Percentiles rank a stretch among this genome's conserved stretches.
Evolutionary conservation across 192 early-diverging fungal genomes (phyloP).

Genomic region (Coemansia erecta): DNA sequence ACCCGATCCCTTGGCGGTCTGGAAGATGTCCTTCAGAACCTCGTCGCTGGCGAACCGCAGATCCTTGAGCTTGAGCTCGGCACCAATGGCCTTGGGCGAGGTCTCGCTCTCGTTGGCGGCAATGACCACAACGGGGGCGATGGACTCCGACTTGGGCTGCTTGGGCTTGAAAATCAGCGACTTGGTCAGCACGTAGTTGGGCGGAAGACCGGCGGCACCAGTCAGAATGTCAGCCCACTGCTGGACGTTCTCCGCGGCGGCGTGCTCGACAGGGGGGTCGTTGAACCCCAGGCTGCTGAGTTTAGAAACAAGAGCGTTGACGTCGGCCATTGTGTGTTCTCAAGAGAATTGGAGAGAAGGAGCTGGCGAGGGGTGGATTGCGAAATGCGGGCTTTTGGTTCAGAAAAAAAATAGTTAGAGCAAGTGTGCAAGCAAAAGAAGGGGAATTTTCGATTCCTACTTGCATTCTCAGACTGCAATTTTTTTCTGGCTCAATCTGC

Average conservation of each 20-base stretch:
- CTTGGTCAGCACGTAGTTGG: slow-evolving; percentile 57
- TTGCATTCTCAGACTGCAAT: too few relatives aligned
- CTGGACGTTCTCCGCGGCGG: slow-evolving; percentile 56
- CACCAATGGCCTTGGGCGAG: slow-evolving; percentile 53
- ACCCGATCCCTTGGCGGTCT: slow-evolving; percentile 61
- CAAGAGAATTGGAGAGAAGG: neutral
- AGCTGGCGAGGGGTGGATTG: neutral
- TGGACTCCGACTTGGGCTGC: slow-evolving; percentile 61
- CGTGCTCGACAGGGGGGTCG: slow-evolving; percentile 54
- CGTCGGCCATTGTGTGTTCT: slow-evolving; percentile 28
- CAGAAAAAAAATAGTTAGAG: neutral
- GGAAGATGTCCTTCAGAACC: slow-evolving; percentile 57
- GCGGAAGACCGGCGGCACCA: slow-evolving; percentile 24
- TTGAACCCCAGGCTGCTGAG: slow-evolving; percentile 38
- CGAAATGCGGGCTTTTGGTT: neutral
- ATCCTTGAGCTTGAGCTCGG: slow-evolving; percentile 65
- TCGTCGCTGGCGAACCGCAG: slow-evolving; percentile 72
- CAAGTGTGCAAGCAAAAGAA: neutral
- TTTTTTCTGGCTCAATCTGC: too few relatives aligned
- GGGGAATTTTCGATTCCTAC: too few relatives aligned
- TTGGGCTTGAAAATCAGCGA: slow-evolving; percentile 82
- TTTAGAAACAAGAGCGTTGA: slow-evolving; percentile 35
- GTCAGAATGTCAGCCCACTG: slow-evolving; percentile 56
- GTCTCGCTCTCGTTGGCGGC: slow-evolving; percentile 58
- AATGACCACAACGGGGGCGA: slow-evolving; percentile 64